phyloP scores from a whole-genome alignment of 345 rosid genomes.

The Raphanus sativus region DNA sequence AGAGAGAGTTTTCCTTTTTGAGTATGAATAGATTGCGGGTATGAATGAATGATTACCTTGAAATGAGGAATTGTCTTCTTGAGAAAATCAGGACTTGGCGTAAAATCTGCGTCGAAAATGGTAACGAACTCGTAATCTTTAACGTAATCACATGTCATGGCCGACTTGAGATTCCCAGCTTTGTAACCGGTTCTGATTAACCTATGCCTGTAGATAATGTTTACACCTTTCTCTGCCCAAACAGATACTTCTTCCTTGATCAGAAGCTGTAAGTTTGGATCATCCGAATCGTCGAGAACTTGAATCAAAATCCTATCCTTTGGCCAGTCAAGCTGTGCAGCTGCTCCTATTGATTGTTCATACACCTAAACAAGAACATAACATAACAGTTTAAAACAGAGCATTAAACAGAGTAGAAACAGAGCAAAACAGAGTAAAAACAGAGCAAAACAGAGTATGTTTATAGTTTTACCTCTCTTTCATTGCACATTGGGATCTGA shows the following conservation, averaged over 20 bases:
- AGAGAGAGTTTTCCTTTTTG: not conserved
- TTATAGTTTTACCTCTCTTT: not conserved
- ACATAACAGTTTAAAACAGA: not conserved
- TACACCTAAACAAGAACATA: not conserved
- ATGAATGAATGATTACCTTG: not conserved
- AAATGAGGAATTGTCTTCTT: not conserved
- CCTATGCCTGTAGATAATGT: not conserved
- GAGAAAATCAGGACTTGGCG: not conserved
- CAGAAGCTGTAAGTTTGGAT: not conserved
- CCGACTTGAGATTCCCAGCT: not conserved
- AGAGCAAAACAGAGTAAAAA: not conserved
- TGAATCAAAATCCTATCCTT: not conserved
- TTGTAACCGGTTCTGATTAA: not conserved
- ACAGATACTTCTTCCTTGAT: not conserved
- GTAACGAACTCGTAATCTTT: not conserved
- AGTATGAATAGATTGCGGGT: not conserved
- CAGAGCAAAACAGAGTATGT: not conserved
- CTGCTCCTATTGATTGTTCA: not conserved
- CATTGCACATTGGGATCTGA: constrained; percentile 2
- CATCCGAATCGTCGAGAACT: not conserved
- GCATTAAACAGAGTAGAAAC: not conserved
- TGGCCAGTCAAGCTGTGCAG: not conserved
- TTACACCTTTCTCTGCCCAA: not conserved
- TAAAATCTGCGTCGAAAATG: not conserved
- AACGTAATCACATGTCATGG: not conserved